phyloP scores from a whole-genome alignment of 768 basidiomycete genomes.

The Russula dissimulans region DNA sequence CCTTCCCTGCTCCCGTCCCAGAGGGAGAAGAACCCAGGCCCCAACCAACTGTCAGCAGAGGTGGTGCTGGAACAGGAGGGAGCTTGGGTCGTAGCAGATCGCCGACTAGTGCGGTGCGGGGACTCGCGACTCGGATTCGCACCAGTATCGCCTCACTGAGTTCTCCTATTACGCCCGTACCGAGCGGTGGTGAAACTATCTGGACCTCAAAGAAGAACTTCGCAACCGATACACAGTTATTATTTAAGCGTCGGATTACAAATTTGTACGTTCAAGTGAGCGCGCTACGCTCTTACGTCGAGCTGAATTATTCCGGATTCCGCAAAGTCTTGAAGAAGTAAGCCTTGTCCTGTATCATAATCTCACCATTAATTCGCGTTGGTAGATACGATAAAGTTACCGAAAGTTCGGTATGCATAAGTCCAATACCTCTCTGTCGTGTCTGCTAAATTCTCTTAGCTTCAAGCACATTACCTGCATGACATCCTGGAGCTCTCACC shows the following conservation, averaged over 20 bases:
- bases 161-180: constrained; percentile 36
- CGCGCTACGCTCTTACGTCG: constrained; percentile 76
- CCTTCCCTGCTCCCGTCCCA: constrained; percentile 14
- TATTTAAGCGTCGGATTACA: constrained; percentile 87
- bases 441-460: constrained; percentile 29
- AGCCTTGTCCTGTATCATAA: constrained; percentile 21
- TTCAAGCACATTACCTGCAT: constrained; percentile 72
- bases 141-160: constrained; percentile 37
- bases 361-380: constrained; percentile 5
- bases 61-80: not conserved
- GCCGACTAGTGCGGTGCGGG: constrained; percentile 10
- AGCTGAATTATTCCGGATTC: constrained; percentile 89
- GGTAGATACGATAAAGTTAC: constrained; percentile 93
- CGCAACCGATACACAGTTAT: constrained; percentile 70
- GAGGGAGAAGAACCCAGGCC: constrained; percentile 13
- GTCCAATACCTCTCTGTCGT: not conserved
- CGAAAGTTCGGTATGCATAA: constrained; percentile 43
- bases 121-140: constrained; percentile 36
- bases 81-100: constrained; percentile 16
- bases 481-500: constrained; percentile 52
- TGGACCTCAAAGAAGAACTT: constrained; percentile 78
- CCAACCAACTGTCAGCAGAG: not conserved
- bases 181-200: constrained; percentile 36
- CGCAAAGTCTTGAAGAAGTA: constrained; percentile 94
- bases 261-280: constrained; percentile 69